phyloP scores from a whole-genome alignment of 805 yeast genomes.

The Metschnikowia drakensbergensis region DNA sequence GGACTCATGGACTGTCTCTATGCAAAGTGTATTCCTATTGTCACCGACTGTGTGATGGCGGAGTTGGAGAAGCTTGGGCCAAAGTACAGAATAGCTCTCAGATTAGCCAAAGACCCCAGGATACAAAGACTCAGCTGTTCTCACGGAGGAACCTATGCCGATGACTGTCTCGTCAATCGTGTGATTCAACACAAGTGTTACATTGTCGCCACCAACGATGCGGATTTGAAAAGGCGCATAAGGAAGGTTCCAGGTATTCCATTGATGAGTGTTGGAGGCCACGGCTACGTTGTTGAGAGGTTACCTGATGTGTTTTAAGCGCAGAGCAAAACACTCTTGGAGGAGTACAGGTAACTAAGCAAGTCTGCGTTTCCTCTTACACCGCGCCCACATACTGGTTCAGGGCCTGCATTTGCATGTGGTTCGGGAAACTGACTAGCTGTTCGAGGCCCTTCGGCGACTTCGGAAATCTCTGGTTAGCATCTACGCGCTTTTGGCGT shows the following conservation, averaged over 20 bases:
- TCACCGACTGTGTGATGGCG: conserved; percentile 97
- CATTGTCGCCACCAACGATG: conserved; percentile 97
- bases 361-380: no score
- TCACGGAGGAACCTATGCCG: conserved; percentile 97
- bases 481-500: background rate
- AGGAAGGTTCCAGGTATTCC: conserved; percentile 98
- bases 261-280: conserved; percentile 92
- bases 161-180: conserved; percentile 91
- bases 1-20: conserved; percentile 95
- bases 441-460: background rate
- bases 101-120: conserved; percentile 90
- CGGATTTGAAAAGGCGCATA: conserved; percentile 87
- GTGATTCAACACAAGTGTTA: conserved; percentile 95
- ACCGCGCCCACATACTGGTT: background rate
- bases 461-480: background rate
- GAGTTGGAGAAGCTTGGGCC: conserved; percentile 96
- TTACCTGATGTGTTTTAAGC: conserved; percentile 83
- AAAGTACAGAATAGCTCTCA: conserved; percentile 86
- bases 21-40: conserved; percentile 92
- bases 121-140: conserved; percentile 82
- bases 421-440: background rate
- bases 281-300: conserved; percentile 87
- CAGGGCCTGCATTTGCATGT: background rate
- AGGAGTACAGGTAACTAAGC: background rate
- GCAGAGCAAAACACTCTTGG: background rate